A percentile compares a stretch with the other conserved stretches of the same genome.
These are phyloP conservation scores for Candida ponderosae DNA, from an alignment of 805 yeast genomes.

Conservation along the genomic window DNA sequence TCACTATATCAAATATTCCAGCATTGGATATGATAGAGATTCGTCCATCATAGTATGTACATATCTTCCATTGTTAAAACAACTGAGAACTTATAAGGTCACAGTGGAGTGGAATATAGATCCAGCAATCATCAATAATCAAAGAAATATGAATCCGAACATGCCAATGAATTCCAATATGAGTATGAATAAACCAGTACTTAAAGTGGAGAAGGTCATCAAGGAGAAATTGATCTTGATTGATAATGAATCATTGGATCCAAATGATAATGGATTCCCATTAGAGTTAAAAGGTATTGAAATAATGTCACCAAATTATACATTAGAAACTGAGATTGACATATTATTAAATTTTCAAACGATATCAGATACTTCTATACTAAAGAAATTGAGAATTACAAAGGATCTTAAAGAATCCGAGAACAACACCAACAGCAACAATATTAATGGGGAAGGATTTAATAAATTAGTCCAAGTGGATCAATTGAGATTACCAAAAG, in stretches of 20 bases:
- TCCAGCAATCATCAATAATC: conserved; percentile 28
- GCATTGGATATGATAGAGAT: conserved; percentile 45
- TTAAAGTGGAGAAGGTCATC: conserved; percentile 26
- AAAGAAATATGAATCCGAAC: conserved; percentile 25
- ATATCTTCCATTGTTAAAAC: conserved; percentile 27
- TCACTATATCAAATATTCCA: conserved; percentile 25
- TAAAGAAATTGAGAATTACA: conserved; percentile 17
- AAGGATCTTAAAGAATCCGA: conserved; percentile 15
- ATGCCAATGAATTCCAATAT: conserved; percentile 27
- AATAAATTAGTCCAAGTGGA: conserved; percentile 10
- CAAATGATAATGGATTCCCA: conserved; percentile 18
- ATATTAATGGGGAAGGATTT: not conserved
- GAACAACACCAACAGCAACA: not conserved
- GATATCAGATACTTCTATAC: conserved; percentile 9
- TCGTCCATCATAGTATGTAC: conserved; percentile 37
- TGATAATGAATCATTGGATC: conserved; percentile 6
- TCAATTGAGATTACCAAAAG: conserved; percentile 15
- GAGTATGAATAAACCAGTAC: conserved; percentile 29
- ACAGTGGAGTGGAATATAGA: conserved; percentile 44
- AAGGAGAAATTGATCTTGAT: conserved; percentile 18
- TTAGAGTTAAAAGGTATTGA: conserved; percentile 28
- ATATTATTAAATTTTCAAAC: conserved; percentile 33
- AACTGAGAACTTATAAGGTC: conserved; percentile 34
- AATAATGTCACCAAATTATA: conserved; percentile 37
- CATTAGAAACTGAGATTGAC: conserved; percentile 34